phyloP scores from a whole-genome alignment of 345 rosid genomes.

The Populus davidiana region DNA sequence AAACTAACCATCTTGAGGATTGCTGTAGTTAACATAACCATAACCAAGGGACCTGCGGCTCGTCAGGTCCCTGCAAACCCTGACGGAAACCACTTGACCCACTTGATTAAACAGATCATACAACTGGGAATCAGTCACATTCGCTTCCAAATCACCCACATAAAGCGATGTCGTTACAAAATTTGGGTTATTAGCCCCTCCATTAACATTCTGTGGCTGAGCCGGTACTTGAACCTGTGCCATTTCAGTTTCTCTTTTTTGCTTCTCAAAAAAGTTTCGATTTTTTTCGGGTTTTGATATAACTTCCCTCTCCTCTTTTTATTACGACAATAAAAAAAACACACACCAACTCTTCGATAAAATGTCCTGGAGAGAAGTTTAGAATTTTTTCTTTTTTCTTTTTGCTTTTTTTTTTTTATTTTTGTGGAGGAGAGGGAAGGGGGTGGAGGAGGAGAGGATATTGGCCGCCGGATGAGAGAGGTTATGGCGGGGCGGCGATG shows the following conservation, averaged over 20 bases:
- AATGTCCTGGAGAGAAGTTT: slow-evolving; percentile 4
- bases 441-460: slow-evolving; percentile 46
- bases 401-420: slow-evolving; percentile 27
- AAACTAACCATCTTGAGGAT: slow-evolving; percentile 63
- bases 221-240: slow-evolving; percentile 65
- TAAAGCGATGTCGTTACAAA: slow-evolving; percentile 76
- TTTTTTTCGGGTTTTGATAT: slow-evolving; percentile 14
- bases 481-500: slow-evolving; percentile 45
- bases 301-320: slow-evolving; percentile 82
- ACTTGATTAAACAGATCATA: slow-evolving; percentile 78
- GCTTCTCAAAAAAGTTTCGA: neutral
- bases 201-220: slow-evolving; percentile 51
- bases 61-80: slow-evolving; percentile 71
- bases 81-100: slow-evolving; percentile 79
- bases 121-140: slow-evolving; percentile 74
- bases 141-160: slow-evolving; percentile 84
- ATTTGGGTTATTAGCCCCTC: slow-evolving; percentile 39
- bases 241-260: slow-evolving; percentile 30
- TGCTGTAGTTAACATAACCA: slow-evolving; percentile 82
- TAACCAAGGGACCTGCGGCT: slow-evolving; percentile 85
- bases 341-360: slow-evolving; percentile 15
- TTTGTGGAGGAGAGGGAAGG: slow-evolving; percentile 10
- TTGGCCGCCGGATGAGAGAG: slow-evolving; percentile 45
- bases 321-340: slow-evolving; percentile 19
- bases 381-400: neutral